Evolutionary conservation across 345 rosid species (phyloP).

Genomic region (Firmiana major): DNA sequence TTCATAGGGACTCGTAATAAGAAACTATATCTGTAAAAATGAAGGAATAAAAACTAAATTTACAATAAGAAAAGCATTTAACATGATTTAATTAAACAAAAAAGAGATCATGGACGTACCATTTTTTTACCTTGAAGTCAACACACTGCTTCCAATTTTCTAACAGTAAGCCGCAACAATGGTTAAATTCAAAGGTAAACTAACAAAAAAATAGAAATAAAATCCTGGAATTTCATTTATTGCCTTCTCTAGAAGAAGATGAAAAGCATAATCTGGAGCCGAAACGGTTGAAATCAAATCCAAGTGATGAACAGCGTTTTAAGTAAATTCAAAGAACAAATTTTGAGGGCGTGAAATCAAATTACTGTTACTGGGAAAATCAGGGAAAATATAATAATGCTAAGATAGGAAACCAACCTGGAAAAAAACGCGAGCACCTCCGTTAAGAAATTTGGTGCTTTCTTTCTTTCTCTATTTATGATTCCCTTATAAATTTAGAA

Average conservation of each 20-base stretch:
- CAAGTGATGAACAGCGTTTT: not conserved
- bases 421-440: not conserved
- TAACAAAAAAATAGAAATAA: not conserved
- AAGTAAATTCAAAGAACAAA: not conserved
- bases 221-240: not conserved
- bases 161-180: not conserved
- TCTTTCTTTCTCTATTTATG: not conserved
- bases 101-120: not conserved
- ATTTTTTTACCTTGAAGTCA: not conserved
- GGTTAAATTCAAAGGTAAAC: not conserved
- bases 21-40: not conserved
- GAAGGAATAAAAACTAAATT: not conserved
- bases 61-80: not conserved
- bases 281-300: not conserved
- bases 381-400: not conserved
- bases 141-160: not conserved
- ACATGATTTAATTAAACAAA: not conserved
- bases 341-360: not conserved
- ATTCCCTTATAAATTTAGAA: too few species aligned
- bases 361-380: not conserved
- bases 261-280: not conserved
- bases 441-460: not conserved
- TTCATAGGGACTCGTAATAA: not conserved
- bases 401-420: not conserved
- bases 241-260: not conserved